Base-by-base conservation (phyloP, 2,329 filamentous ascomycete genomes). In the Fonsecaea erecta region DNA sequence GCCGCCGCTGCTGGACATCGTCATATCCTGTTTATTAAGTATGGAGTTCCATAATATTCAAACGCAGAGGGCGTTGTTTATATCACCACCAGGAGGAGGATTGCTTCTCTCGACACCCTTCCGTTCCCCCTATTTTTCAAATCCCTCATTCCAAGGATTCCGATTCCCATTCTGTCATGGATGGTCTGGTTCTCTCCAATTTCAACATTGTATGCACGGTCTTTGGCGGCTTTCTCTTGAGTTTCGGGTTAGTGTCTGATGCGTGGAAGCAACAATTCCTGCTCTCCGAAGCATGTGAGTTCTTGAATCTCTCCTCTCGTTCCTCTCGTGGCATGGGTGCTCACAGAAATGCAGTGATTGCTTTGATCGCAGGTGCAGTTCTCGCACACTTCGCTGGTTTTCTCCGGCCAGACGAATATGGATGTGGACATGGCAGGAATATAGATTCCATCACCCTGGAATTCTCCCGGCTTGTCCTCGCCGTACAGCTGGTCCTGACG, bases 241-340 rank as follows among this genome's bases (percentile, higher is more conserved):
- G 95, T n/a, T 97, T 96, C 73, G 93, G 92, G 4, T 79, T 97
- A 53, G 91, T 97, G 0, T 96, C 92, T 0, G 96, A 92, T 74
- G 84, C 96, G n/a, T 84, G 91, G 74, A 97, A 97, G 75, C 93
- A 97, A 79, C 90, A 87, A 65, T 93, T 91, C 74, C 96, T 96
- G 75, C 83, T 97, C 1, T 96, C 92, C 1, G 93, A 97, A 84
- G 91, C 93, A 59, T 81, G 92, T 93, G 81, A 76, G 90, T 86
- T 28, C 26, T 35, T 35, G 9, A 14, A 18, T 52, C 6, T 32
- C 55, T 40, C 26, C n/a, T 62, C 55, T 26, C 52, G 35, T n/a
- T 70, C 18, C 11, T 3, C 1, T 2, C 43, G 2, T 12, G 8
- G 3, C 43, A 12, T 48, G 2, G 37, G 12, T n/a, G 43, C 43